Percentiles rank a stretch among this genome's conserved stretches.
Evolutionary conservation across 305 asterid species (phyloP).

Genomic region (Ilex paraguariensis): DNA sequence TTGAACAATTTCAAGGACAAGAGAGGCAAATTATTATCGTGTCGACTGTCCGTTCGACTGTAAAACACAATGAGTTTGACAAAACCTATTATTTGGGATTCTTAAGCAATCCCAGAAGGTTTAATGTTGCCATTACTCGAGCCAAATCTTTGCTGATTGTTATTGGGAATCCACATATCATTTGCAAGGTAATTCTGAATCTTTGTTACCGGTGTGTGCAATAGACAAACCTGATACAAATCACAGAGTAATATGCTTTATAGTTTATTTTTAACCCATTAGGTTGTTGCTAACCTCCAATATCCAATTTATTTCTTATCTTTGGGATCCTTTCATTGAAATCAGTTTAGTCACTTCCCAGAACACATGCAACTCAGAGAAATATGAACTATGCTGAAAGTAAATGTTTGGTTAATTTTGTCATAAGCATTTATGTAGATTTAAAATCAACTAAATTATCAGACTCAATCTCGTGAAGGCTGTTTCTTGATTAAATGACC

Average conservation of each 20-base stretch:
- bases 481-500: background rate
- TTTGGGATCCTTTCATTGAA: background rate
- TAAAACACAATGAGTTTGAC: slow-evolving; percentile 79
- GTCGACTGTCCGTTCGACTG: slow-evolving; percentile 93
- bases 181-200: slow-evolving; percentile 62
- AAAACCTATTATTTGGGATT: slow-evolving; percentile 73
- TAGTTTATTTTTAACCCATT: too few species aligned
- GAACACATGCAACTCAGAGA: too few species aligned
- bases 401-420: background rate
- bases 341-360: too few species aligned
- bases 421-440: background rate
- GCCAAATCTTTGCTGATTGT: slow-evolving; percentile 77
- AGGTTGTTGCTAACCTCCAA: background rate
- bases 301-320: background rate
- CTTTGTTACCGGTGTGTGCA: background rate
- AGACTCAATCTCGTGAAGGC: background rate
- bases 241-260: background rate
- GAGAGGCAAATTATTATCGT: slow-evolving; percentile 74
- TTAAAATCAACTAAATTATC: background rate
- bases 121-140: slow-evolving; percentile 84
- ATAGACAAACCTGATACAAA: background rate
- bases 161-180: slow-evolving; percentile 94
- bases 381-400: too few species aligned
- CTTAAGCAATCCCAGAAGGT: slow-evolving; percentile 91
- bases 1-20: slow-evolving; percentile 97